phyloP scores from a whole-genome alignment of 139 green algal genomes.

The Auxenochlorella pyrenoidosa region DNA sequence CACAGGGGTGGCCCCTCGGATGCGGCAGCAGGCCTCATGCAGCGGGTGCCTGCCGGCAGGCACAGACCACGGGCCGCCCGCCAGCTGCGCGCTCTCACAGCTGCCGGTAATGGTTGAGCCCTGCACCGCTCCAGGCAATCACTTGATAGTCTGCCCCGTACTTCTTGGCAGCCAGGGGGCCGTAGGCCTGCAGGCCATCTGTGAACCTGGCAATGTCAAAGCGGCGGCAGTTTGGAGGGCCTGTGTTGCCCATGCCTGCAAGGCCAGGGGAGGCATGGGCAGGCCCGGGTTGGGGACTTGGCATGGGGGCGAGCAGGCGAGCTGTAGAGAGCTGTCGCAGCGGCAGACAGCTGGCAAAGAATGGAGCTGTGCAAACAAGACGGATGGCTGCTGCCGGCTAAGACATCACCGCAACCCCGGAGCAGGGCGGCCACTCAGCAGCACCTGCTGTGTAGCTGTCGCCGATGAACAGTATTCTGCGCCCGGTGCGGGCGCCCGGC shows the following conservation, averaged over 20 bases:
- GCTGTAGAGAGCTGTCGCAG: too few species aligned
- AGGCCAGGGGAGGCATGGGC: not conserved
- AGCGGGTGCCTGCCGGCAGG: not conserved
- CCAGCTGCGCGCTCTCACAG: not conserved
- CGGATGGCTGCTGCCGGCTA: too few species aligned
- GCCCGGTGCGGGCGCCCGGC: not conserved
- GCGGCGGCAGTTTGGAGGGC: not conserved
- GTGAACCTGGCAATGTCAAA: not conserved
- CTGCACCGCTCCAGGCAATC: not conserved
- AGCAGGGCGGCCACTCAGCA: too few species aligned
- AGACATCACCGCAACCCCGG: too few species aligned
- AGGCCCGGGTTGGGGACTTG: too few species aligned
- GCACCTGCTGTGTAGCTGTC: slow-evolving; percentile 3
- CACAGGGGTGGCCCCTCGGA: too few species aligned
- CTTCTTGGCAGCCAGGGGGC: not conserved
- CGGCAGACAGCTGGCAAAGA: too few species aligned
- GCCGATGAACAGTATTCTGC: slow-evolving; percentile 7
- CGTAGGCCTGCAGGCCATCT: not conserved
- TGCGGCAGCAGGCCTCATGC: not conserved
- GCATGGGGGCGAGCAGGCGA: too few species aligned
- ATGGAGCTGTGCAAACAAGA: too few species aligned
- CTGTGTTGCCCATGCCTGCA: not conserved
- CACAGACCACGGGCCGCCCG: not conserved
- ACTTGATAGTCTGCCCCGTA: not conserved
- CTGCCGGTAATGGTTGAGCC: not conserved